Percentiles rank a stretch among this genome's conserved stretches.
Conservation (phyloP, 768 basidiomycete species). For the Scleroderma bovista region DNA sequence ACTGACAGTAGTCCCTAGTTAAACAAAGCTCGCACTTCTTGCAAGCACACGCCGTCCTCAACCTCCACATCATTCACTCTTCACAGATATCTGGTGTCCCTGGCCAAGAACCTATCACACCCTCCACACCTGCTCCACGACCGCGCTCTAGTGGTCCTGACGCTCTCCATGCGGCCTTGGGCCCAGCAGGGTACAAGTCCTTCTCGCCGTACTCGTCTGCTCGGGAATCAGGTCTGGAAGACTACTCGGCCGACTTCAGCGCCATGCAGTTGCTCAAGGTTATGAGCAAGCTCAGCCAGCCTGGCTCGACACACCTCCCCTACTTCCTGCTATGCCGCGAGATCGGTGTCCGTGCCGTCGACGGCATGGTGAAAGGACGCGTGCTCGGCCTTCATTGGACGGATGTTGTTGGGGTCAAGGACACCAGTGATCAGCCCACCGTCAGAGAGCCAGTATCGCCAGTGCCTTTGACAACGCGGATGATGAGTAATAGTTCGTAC, state of each 20-base stretch:
- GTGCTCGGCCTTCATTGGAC: constrained; percentile 77
- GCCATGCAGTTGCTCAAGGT: constrained; percentile 77
- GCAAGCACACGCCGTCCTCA: constrained; percentile 78
- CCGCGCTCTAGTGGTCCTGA: constrained; percentile 36
- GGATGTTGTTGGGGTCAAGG: constrained; percentile 54
- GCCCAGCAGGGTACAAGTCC: constrained; percentile 60
- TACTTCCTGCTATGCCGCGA: constrained; percentile 83
- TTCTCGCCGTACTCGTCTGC: constrained; percentile 29
- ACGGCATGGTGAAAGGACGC: constrained; percentile 77
- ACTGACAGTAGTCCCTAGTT: constrained; percentile 37
- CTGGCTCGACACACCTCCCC: constrained; percentile 56
- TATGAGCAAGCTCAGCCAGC: constrained; percentile 70
- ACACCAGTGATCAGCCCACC: constrained; percentile 14
- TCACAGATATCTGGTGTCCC: constrained; percentile 47
- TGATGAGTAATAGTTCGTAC: constrained; percentile 25
- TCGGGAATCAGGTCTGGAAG: constrained; percentile 29
- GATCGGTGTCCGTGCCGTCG: constrained; percentile 77
- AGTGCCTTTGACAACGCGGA: constrained; percentile 20
- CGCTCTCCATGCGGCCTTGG: constrained; percentile 53
- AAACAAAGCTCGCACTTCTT: constrained; percentile 79
- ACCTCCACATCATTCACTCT: constrained; percentile 84
- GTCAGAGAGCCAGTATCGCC: constrained; percentile 22
- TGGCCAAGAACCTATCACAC: constrained; percentile 28
- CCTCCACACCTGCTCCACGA: constrained; percentile 27
- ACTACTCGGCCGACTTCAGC: constrained; percentile 62